A percentile compares a stretch with the other conserved stretches of the same genome.
phyloP scores from a whole-genome alignment of 2,329 filamentous ascomycete genomes.

The Elsinoe necatrix region DNA sequence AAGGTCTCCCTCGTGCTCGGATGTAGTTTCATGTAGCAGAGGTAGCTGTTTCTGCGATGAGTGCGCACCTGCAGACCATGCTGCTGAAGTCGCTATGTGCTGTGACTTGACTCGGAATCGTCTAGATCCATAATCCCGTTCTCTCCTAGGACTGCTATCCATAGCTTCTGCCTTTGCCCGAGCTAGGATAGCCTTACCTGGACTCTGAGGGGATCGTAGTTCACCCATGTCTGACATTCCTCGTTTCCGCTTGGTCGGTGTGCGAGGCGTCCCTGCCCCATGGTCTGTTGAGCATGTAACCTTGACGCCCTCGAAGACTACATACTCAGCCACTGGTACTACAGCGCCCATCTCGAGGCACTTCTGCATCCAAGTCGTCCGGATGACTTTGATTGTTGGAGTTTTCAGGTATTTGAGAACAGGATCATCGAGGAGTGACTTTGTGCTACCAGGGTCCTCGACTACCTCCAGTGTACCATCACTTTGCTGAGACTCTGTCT shows the following conservation, averaged over 20 bases:
- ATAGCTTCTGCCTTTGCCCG: conserved; percentile 41
- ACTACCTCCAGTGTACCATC: neutral
- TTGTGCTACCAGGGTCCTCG: neutral
- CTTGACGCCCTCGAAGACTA: conserved; percentile 45
- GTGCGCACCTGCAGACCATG: conserved; percentile 13
- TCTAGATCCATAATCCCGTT: conserved; percentile 20
- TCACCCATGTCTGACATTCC: neutral
- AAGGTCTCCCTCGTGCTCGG: conserved; percentile 58
- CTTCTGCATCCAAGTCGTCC: conserved; percentile 46
- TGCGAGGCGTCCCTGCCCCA: conserved; percentile 24
- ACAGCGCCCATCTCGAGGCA: conserved; percentile 37
- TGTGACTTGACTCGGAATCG: conserved; percentile 29
- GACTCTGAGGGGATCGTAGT: conserved; percentile 21
- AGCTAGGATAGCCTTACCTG: conserved; percentile 35
- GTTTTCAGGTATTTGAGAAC: neutral
- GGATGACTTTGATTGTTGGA: conserved; percentile 41
- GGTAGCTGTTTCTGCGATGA: conserved; percentile 28
- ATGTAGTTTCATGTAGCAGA: conserved; percentile 63
- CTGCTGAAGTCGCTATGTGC: conserved; percentile 20
- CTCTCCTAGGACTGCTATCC: neutral
- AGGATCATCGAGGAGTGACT: neutral
- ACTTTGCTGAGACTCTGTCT: conserved; percentile 27
- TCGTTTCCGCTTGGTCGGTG: conserved; percentile 6
- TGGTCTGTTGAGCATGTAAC: conserved; percentile 24
- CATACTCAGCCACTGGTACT: conserved; percentile 41